phyloP scores from a whole-genome alignment of 805 yeast species.

The Wickerhamiella kurtzmanii region DNA sequence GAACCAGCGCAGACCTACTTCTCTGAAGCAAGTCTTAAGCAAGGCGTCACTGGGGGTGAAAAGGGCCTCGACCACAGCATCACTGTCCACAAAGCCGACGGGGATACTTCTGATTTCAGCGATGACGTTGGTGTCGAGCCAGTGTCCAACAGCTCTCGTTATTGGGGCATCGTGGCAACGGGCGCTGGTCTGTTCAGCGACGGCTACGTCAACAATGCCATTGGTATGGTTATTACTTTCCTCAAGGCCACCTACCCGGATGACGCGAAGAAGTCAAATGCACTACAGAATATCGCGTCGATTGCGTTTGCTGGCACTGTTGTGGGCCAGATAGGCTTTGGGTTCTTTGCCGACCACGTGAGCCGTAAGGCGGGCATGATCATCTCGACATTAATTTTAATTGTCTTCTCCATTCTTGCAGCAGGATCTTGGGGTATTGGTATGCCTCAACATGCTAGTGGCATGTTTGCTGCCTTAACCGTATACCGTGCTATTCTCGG shows the following conservation, averaged over 20 bases:
- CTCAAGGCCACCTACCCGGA: conserved; percentile 52
- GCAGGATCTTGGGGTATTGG: conserved; percentile 80
- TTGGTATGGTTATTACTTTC: conserved; percentile 64
- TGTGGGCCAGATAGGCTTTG: conserved; percentile 71
- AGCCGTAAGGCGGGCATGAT: conserved; percentile 80
- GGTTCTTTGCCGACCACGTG: conserved; percentile 63
- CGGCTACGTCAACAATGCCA: conserved; percentile 80
- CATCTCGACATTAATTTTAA: conserved; percentile 58
- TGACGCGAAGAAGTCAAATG: conserved; percentile 43
- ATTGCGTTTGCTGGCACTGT: conserved; percentile 90
- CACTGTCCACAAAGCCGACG: background rate
- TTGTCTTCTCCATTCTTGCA: conserved; percentile 62
- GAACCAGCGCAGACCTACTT: background rate
- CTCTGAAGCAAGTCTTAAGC: background rate
- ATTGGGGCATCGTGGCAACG: conserved; percentile 63
- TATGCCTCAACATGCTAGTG: conserved; percentile 41
- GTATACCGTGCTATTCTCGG: conserved; percentile 81
- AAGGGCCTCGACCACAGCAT: background rate
- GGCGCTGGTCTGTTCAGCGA: conserved; percentile 93
- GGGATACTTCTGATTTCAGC: background rate
- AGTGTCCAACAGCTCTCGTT: conserved; percentile 20
- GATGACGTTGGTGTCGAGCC: background rate
- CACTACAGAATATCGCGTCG: conserved; percentile 67
- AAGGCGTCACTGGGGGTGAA: background rate
- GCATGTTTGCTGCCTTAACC: conserved; percentile 72